These are phyloP conservation scores for Cladosporium sp. DNA, from an alignment of 2,329 filamentous ascomycete species.

Conservation along the genomic window DNA sequence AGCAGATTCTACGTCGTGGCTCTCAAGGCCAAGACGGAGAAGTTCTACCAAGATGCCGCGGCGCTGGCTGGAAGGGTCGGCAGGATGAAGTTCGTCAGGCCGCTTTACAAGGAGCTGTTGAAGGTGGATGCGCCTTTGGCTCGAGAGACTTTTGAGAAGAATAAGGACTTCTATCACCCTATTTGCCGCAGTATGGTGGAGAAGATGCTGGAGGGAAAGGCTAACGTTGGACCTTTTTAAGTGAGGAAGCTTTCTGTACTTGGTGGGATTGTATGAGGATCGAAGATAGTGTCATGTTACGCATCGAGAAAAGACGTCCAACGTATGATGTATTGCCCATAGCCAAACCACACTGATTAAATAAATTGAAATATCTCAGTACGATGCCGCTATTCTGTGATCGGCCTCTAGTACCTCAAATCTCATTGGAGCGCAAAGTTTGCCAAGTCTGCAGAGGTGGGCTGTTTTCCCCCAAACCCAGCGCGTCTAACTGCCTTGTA, in stretches of 20 bases:
- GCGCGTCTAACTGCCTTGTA: too few relatives aligned
- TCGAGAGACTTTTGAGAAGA: constrained; percentile 76
- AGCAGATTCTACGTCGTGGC: constrained; percentile 76
- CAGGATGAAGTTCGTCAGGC: constrained; percentile 95
- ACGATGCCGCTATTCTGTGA: too few relatives aligned
- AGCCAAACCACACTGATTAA: too few relatives aligned
- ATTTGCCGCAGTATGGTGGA: constrained; percentile 84
- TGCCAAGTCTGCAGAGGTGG: neutral
- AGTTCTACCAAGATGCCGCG: constrained; percentile 66
- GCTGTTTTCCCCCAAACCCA: too few relatives aligned
- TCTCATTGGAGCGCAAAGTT: constrained; percentile 8
- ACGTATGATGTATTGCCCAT: too few relatives aligned
- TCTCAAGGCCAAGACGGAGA: constrained; percentile 66
- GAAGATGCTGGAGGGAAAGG: constrained; percentile 49
- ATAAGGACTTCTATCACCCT: constrained; percentile 91
- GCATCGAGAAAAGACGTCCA: too few relatives aligned
- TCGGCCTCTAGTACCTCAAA: too few relatives aligned
- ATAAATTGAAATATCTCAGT: too few relatives aligned
- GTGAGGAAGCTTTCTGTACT: neutral
- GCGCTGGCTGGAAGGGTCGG: constrained; percentile 77
- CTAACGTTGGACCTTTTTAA: constrained; percentile 1
- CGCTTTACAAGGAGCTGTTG: constrained; percentile 73
- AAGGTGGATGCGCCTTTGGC: constrained; percentile 72
- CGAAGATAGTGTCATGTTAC: too few relatives aligned
- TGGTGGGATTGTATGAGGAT: too few relatives aligned